phyloP scores from a whole-genome alignment of 2,329 filamentous ascomycete genomes.

The Apiospora phragmitis region DNA sequence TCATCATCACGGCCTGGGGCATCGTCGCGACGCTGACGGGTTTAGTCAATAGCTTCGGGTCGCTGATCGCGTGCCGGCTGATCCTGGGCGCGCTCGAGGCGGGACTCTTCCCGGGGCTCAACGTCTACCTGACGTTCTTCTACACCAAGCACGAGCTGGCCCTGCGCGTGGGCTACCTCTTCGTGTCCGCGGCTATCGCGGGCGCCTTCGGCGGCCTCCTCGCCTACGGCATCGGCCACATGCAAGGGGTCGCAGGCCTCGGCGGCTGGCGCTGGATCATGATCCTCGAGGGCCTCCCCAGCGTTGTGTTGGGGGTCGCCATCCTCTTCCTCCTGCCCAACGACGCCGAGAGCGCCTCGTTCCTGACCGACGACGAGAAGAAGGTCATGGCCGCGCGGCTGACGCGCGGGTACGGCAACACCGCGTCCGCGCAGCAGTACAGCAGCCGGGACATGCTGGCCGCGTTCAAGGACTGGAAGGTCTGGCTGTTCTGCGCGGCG shows the following conservation, averaged over 20 bases:
- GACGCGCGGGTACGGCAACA: constrained; percentile 47
- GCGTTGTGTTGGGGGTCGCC: constrained; percentile 54
- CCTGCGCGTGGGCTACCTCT: constrained; percentile 71
- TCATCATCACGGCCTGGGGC: constrained; percentile 66
- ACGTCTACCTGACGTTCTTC: constrained; percentile 72
- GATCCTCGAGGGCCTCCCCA: constrained; percentile 51
- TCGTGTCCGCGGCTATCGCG: constrained; percentile 69
- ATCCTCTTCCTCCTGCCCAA: constrained; percentile 62
- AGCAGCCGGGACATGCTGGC: constrained; percentile 62
- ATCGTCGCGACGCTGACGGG: constrained; percentile 71
- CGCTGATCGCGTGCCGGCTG: constrained; percentile 67
- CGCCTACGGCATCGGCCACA: constrained; percentile 71
- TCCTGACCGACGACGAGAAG: constrained; percentile 58
- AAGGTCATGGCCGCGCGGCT: constrained; percentile 45
- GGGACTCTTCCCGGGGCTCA: constrained; percentile 69
- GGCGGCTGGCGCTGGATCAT: constrained; percentile 74
- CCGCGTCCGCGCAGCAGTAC: constrained; percentile 46
- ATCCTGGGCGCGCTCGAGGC: constrained; percentile 70
- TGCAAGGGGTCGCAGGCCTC: constrained; percentile 66
- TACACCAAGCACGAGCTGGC: constrained; percentile 75
- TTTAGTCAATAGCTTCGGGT: constrained; percentile 63
- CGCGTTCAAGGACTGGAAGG: constrained; percentile 74
- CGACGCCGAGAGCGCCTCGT: constrained; percentile 60
- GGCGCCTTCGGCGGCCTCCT: constrained; percentile 73
- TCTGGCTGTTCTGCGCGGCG: constrained; percentile 67